Evolutionary conservation across 1,284 basidiomycete species (phyloP), one percentile per base, ranked within the genome.

Genomic region (Cutaneotrichosporon cutaneum): DNA sequence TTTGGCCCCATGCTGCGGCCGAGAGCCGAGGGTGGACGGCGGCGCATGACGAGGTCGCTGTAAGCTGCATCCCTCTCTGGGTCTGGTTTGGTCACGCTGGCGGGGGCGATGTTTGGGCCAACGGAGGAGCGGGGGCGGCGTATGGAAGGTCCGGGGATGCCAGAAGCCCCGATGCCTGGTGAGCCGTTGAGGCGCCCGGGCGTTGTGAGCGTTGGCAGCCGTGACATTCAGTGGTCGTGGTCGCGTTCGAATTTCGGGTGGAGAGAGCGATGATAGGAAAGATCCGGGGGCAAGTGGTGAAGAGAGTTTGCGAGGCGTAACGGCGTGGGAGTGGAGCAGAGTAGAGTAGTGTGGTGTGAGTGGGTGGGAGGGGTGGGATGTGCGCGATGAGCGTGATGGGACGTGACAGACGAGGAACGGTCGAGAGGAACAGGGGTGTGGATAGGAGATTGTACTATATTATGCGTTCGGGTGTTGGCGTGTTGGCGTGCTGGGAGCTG

Each of bases 71-170:
- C 72, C 75, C 75, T 74, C 18, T 68, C 66, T 3, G 67, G 64
- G 7, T 72, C 73, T 27, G 67, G 51, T 24, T 58, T 58, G 11
- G 56, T 35, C 24, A 26, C 22, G 56, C 33, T 50, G 47, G 35
- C 22, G 4, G 47, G 45, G n/a, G n/a, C 55, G 30, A 16, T 44
- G 9, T 36, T 54, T 18, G 75, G 72, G 1, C 75, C 74, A 44
- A 78, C 70, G 2, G 75, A 77, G 4, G 75, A 76, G 30, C 77
- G 70, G 3, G 75, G 70, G 24, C 75, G 70, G 36, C 76, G 70
- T 24, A 61, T 47, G 0, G 74, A 70, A 0, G 77, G 73, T 0
- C 74, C 75, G 0, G 77, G 77, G 18, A 78, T 72, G 39, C 75
- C 73, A 30, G 71, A 42, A 2, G 56, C 68, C 0, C 59, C 26